Percentiles rank a stretch among this genome's conserved stretches.
Evolutionary conservation across 306 rosid genomes (phyloP).

Genomic region (Lotus japonicus): DNA sequence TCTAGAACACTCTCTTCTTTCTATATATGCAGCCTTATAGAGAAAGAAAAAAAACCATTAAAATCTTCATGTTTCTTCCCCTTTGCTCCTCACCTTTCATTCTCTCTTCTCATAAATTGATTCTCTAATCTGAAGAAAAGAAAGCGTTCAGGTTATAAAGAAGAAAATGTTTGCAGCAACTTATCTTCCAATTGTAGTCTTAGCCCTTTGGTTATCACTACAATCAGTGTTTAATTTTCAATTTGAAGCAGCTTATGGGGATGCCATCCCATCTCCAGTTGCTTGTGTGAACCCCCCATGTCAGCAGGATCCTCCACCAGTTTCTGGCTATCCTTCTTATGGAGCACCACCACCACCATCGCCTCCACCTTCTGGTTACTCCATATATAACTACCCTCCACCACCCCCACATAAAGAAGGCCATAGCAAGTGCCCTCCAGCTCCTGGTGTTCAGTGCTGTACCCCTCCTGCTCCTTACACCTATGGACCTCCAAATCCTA

Average conservation of each 20-base stretch:
- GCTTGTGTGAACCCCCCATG: conserved; percentile 26
- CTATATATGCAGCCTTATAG: not conserved
- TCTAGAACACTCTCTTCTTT: conserved; percentile 17
- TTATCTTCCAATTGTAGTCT: not conserved
- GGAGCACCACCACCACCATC: conserved; percentile 19
- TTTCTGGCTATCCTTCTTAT: conserved; percentile 23
- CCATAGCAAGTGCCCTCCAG: conserved; percentile 34
- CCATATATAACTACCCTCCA: conserved; percentile 15
- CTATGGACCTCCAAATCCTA: conserved; percentile 8
- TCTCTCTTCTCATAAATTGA: not conserved
- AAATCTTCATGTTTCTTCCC: not conserved
- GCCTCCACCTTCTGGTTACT: conserved; percentile 17
- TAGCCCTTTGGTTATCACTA: not conserved
- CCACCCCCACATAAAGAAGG: conserved; percentile 22
- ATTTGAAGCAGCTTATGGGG: conserved; percentile 22
- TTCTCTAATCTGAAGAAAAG: not conserved
- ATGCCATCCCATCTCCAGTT: not conserved
- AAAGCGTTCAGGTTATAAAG: not conserved
- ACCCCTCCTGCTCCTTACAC: conserved; percentile 25
- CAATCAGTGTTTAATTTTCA: not conserved
- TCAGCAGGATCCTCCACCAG: conserved; percentile 24
- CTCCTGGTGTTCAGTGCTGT: conserved; percentile 28
- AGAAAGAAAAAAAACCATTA: not conserved
- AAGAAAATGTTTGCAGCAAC: conserved; percentile 13
- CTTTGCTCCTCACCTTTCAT: not conserved